Evolutionary conservation across 192 early-diverging fungal species (phyloP).

Genomic region (Rhizoclosmatium sp.): DNA sequence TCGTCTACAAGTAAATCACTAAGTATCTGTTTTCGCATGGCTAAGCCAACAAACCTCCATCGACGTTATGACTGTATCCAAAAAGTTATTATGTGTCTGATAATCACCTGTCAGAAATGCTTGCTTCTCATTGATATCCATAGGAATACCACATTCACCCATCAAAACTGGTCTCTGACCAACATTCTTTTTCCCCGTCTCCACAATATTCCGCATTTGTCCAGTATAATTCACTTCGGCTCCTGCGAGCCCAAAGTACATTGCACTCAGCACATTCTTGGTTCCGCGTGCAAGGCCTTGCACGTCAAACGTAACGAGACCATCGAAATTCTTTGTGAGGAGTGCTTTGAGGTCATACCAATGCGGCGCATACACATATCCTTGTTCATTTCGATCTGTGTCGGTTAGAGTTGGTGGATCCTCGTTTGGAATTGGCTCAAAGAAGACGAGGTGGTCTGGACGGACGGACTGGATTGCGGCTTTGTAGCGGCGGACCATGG

Average conservation of each 20-base stretch:
- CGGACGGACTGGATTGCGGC: constrained; percentile 65
- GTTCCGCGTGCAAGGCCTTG: constrained; percentile 74
- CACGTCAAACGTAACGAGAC: constrained; percentile 82
- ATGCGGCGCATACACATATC: constrained; percentile 82
- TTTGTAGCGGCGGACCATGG: constrained; percentile 73
- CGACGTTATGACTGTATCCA: constrained; percentile 77
- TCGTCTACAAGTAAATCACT: constrained; percentile 39
- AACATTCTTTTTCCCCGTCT: constrained; percentile 62
- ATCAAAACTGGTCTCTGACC: constrained; percentile 74
- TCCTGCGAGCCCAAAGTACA: constrained; percentile 80
- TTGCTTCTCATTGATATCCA: constrained; percentile 81
- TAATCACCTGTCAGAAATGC: constrained; percentile 80
- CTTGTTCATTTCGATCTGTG: constrained; percentile 50
- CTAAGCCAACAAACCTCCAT: constrained; percentile 59
- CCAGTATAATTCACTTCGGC: constrained; percentile 78
- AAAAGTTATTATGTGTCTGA: constrained; percentile 72
- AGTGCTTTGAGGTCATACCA: constrained; percentile 87
- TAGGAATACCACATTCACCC: constrained; percentile 86
- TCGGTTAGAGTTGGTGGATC: constrained; percentile 49
- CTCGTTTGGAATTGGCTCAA: constrained; percentile 87
- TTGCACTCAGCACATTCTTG: constrained; percentile 76
- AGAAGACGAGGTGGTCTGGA: constrained; percentile 66
- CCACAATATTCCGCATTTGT: constrained; percentile 73
- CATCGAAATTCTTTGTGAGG: constrained; percentile 59
- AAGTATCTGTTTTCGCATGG: background rate